Conservation (phyloP, 2,329 filamentous ascomycete genomes). For the Xylariaceae sp. region DNA sequence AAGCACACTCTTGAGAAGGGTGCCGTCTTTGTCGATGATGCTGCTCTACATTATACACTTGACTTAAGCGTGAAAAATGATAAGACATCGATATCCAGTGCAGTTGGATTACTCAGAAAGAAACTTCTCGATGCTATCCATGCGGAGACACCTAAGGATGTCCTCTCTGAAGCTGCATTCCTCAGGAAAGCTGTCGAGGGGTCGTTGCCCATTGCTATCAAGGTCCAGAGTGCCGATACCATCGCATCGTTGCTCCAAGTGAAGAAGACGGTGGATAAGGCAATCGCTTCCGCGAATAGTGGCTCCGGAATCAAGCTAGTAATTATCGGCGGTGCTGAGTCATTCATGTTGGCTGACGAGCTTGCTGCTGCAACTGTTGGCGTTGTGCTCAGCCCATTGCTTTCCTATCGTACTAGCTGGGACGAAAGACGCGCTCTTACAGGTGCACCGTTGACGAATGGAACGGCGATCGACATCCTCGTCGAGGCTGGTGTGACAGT, state of each 20-base stretch:
- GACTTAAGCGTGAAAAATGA: conserved; percentile 42
- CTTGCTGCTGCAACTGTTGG: conserved; percentile 54
- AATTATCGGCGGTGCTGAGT: conserved; percentile 61
- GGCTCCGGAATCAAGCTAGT: conserved; percentile 43
- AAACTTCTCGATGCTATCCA: conserved; percentile 39
- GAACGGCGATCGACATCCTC: conserved; percentile 56
- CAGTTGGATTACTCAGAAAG: conserved; percentile 9
- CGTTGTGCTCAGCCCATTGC: conserved; percentile 58
- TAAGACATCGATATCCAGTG: conserved; percentile 47
- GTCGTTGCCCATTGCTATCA: conserved; percentile 52
- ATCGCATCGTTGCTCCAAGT: conserved; percentile 57
- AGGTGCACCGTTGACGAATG: conserved; percentile 63
- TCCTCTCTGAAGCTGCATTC: conserved; percentile 47
- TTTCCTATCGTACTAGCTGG: conserved; percentile 53
- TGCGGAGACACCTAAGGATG: conserved; percentile 32
- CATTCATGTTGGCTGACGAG: conserved; percentile 54
- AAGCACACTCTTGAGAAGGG: conserved; percentile 42
- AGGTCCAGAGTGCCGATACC: conserved; percentile 58
- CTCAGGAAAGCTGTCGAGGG: conserved; percentile 53
- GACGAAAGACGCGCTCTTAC: conserved; percentile 59
- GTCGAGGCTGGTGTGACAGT: conserved; percentile 55
- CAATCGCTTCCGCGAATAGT: conserved; percentile 23
- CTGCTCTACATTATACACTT: conserved; percentile 57
- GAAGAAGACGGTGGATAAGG: conserved; percentile 52
- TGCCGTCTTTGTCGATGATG: conserved; percentile 52